phyloP scores from a whole-genome alignment of 2,329 filamentous ascomycete genomes.

The Graphiopsis chlorocephala region DNA sequence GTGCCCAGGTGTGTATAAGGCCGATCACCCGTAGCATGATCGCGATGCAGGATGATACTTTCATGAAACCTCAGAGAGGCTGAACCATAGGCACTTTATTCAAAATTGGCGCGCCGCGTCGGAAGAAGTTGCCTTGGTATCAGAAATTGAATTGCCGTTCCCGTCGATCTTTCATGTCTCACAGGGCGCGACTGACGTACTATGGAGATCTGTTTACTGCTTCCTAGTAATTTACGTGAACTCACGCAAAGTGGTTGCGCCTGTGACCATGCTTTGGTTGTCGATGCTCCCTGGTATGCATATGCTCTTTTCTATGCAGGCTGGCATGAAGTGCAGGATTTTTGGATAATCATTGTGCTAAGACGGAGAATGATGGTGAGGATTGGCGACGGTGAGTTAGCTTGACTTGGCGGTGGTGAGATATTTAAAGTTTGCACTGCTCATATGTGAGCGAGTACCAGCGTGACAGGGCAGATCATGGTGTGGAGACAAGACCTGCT shows the following conservation, averaged over 20 bases:
- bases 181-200: not conserved
- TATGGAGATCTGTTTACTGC: not conserved
- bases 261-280: not conserved
- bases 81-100: constrained; percentile 5
- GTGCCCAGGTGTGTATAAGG: not conserved
- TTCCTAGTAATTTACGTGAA: not conserved
- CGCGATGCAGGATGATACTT: not conserved
- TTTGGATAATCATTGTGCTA: not conserved
- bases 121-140: not conserved
- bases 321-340: not conserved
- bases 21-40: too few relatives aligned
- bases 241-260: not conserved
- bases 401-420: not conserved
- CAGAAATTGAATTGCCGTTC: not conserved
- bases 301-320: not conserved
- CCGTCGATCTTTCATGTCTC: not conserved
- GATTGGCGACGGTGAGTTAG: not conserved
- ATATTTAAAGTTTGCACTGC: not conserved
- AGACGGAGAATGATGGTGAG: not conserved
- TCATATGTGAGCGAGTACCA: not conserved
- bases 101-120: not conserved
- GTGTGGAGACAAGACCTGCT: not conserved
- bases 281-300: not conserved
- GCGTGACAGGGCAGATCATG: not conserved
- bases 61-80: not conserved